Conservation (phyloP, 331 rosid genomes). For the Pyrus hybrid region DNA sequence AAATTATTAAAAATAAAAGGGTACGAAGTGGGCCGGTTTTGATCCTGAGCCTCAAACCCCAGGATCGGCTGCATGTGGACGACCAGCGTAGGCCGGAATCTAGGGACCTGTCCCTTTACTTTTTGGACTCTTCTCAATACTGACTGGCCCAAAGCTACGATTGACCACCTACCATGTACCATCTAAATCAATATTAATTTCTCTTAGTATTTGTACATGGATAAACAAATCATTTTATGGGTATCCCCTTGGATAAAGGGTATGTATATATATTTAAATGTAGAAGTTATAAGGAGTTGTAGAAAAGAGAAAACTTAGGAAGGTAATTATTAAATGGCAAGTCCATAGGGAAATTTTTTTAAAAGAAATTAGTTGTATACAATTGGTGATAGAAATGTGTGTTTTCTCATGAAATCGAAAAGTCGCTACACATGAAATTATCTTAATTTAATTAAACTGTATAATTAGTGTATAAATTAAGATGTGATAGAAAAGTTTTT, state of each 20-base stretch:
- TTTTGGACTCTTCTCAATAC: not conserved
- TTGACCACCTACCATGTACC: not conserved
- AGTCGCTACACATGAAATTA: not conserved
- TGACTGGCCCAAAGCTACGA: not conserved
- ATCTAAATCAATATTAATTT: not conserved
- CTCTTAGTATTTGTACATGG: not conserved
- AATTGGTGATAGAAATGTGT: not conserved
- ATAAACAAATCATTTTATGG: too few relatives aligned
- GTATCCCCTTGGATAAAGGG: too few relatives aligned
- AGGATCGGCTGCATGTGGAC: constrained; percentile 17
- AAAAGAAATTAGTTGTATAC: not conserved
- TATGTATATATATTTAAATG: too few relatives aligned
- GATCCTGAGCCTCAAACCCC: constrained; percentile 14
- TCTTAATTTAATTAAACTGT: not conserved
- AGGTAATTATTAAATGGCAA: not conserved
- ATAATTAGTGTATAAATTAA: not conserved
- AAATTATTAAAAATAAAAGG: not conserved
- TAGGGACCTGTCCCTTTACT: not conserved
- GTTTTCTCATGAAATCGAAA: not conserved
- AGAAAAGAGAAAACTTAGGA: not conserved
- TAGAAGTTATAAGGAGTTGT: too few relatives aligned
- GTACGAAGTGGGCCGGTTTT: constrained; percentile 12
- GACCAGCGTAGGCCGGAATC: constrained; percentile 7
- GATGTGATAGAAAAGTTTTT: not conserved
- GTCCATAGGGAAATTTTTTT: not conserved